phyloP scores from a whole-genome alignment of 306 rosid genomes.

The Cucurbita moschata region DNA sequence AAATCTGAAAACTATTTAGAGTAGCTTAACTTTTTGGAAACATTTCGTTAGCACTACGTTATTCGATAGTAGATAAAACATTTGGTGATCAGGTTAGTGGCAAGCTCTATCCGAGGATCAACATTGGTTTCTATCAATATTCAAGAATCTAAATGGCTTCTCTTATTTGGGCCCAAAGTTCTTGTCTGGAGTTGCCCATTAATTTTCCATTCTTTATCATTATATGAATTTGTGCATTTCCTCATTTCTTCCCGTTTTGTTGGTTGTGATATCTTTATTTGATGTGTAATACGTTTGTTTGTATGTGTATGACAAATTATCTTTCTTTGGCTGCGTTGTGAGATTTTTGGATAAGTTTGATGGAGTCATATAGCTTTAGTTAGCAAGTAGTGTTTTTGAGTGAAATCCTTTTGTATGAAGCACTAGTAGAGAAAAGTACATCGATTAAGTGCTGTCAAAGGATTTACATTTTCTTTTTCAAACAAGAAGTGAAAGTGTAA shows the following conservation, averaged over 20 bases:
- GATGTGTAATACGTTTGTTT: not conserved
- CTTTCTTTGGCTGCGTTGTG: not conserved
- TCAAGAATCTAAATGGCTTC: not conserved
- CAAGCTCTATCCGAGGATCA: conserved; percentile 1
- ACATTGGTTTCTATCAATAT: not conserved
- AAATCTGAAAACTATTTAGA: not conserved
- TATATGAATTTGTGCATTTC: not conserved
- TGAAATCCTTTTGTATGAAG: not conserved
- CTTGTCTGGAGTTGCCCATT: not conserved
- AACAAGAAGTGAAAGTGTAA: not conserved
- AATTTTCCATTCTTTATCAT: not conserved
- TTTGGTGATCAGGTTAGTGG: conserved; percentile 5
- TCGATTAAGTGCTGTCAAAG: not conserved
- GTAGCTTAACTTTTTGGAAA: not conserved
- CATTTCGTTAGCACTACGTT: not conserved
- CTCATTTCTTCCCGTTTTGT: not conserved
- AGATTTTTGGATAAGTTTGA: not conserved
- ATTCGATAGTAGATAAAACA: not conserved
- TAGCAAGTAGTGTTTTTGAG: not conserved
- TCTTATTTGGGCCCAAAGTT: not conserved
- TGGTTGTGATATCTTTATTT: not conserved
- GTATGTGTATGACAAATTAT: not conserved
- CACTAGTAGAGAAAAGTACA: not conserved
- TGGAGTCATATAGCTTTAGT: not conserved
- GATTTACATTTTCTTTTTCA: not conserved